Evolutionary conservation across 129 eudicot genomes (phyloP).

Genomic region (Escallonia rubra): DNA sequence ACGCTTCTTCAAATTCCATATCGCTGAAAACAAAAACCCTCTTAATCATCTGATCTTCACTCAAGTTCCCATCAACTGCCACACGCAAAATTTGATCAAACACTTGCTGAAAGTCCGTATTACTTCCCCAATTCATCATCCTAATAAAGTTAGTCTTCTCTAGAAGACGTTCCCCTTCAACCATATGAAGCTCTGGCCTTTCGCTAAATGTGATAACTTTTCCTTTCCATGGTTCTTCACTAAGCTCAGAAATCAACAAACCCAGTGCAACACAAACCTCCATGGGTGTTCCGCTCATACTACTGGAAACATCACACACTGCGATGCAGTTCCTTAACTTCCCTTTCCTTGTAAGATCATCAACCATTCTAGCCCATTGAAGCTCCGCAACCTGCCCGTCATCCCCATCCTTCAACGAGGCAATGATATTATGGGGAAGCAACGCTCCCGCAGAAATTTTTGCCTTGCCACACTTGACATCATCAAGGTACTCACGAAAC

Average conservation of each 20-base stretch:
- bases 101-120: not conserved
- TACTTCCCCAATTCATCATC: not conserved
- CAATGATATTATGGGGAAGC: slow-evolving; percentile 19
- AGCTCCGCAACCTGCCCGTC: slow-evolving; percentile 5
- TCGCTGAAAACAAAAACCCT: not conserved
- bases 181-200: slow-evolving; percentile 5
- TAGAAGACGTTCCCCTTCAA: slow-evolving; percentile 1
- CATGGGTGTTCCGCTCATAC: slow-evolving; percentile 12
- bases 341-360: slow-evolving; percentile 9
- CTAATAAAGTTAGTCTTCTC: not conserved
- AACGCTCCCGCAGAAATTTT: slow-evolving; percentile 17
- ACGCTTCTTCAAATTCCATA: not conserved
- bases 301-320: slow-evolving; percentile 21
- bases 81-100: not conserved
- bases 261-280: slow-evolving; percentile 12
- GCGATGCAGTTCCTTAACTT: slow-evolving; percentile 19
- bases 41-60: not conserved
- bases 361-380: slow-evolving; percentile 19
- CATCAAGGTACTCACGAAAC: slow-evolving; percentile 5
- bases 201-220: slow-evolving; percentile 4
- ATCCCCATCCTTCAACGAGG: not conserved
- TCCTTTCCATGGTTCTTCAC: slow-evolving; percentile 13
- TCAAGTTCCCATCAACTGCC: not conserved
- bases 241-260: slow-evolving; percentile 9
- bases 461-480: slow-evolving; percentile 8